A percentile compares a stretch with the other conserved stretches of the same genome.
Evolutionary conservation across 441 rosid genomes (phyloP).

Genomic region (Arabidopsis hybrid): DNA sequence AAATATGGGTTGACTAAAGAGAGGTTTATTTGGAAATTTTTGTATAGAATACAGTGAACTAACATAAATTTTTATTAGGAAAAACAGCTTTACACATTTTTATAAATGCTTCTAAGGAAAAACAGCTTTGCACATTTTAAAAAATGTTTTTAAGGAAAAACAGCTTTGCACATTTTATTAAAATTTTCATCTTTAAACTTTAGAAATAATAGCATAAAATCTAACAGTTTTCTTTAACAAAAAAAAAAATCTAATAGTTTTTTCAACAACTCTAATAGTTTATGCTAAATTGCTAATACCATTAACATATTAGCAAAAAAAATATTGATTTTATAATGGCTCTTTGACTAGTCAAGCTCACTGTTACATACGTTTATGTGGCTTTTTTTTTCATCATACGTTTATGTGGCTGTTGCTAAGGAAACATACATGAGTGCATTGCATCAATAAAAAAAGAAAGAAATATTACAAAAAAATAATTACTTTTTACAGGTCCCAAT

Average conservation of each 20-base stretch:
- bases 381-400: too few relatives aligned
- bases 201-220: conserved; percentile 18
- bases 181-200: not conserved
- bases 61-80: not conserved
- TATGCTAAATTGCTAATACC: too few relatives aligned
- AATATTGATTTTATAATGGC: not conserved
- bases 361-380: conserved; percentile 27
- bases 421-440: conserved; percentile 37
- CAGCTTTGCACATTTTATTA: not conserved
- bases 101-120: not conserved
- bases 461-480: not conserved
- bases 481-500: conserved; percentile 25
- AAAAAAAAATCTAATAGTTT: too few relatives aligned
- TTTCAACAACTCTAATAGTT: too few relatives aligned
- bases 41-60: conserved; percentile 2
- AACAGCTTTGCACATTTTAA: conserved; percentile 4
- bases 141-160: not conserved
- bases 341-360: conserved; percentile 43
- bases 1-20: conserved; percentile 21
- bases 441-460: conserved; percentile 26
- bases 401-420: conserved; percentile 26
- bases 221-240: too few relatives aligned
- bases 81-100: conserved; percentile 17
- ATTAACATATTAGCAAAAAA: too few relatives aligned
- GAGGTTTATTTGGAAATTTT: not conserved